phyloP scores from a whole-genome alignment of 805 yeast genomes.

The Zygosaccharomyces siamensis region DNA sequence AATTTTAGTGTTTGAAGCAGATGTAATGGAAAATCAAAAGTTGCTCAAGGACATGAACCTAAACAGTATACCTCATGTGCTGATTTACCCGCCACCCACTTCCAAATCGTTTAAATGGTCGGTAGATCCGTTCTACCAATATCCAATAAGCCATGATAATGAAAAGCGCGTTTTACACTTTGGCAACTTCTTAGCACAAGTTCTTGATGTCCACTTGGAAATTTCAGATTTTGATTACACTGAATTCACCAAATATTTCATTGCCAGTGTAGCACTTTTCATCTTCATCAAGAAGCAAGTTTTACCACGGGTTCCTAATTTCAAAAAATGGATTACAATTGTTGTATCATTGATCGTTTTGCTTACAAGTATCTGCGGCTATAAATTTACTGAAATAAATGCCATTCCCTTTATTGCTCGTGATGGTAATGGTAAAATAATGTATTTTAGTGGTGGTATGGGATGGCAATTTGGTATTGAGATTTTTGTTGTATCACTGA shows the following conservation, averaged over 20 bases:
- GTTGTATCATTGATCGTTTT: constrained; percentile 41
- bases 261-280: constrained; percentile 42
- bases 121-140: constrained; percentile 35
- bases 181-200: constrained; percentile 49
- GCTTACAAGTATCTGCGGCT: constrained; percentile 50
- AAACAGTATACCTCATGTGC: constrained; percentile 56
- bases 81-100: constrained; percentile 54
- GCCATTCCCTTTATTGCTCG: constrained; percentile 58
- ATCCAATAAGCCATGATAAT: constrained; percentile 31
- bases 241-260: constrained; percentile 45
- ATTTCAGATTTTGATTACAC: constrained; percentile 42
- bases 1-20: constrained; percentile 48
- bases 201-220: constrained; percentile 41
- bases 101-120: constrained; percentile 29
- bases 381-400: constrained; percentile 56
- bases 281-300: constrained; percentile 47
- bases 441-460: constrained; percentile 58
- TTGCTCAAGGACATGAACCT: constrained; percentile 42
- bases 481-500: constrained; percentile 46
- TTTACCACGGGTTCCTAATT: constrained; percentile 29
- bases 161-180: constrained; percentile 42
- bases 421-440: constrained; percentile 46
- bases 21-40: constrained; percentile 42
- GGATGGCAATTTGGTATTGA: constrained; percentile 72
- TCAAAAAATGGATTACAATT: constrained; percentile 27